Base-by-base conservation (phyloP, 2,329 filamentous ascomycete species). In the Stromatinia cepivora region DNA sequence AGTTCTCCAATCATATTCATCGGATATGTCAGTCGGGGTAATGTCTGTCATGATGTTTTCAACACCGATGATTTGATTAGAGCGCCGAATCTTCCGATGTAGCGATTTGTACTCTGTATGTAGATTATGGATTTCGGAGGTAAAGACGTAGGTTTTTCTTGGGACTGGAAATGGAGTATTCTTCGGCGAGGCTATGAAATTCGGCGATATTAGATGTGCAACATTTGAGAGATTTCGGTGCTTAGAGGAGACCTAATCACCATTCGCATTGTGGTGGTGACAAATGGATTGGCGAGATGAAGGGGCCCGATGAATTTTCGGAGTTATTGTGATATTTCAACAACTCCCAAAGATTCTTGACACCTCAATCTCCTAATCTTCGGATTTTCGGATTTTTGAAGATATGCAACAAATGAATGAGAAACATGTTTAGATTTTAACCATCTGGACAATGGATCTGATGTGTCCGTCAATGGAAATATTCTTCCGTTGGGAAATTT, bases 201-300 rank as follows among this genome's bases (percentile, higher is more conserved):
- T 48, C 59, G 59, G 45, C 22, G 42, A 62, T 50, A 36, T 36
- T 31, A 62, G 45, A 62, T 50, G 45, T 36, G 59, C 25, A 62
- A 58, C 54, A 58, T 25, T 42, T 39, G 54, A 58, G 22, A 42
- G 31, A 20, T 62, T 62, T 62, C 45, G 59, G 59, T 50, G 59
- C 9, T 62, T 62, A 17, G 39, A 42, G 39, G 6, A 42, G 39
- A 42, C 39, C 10, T n/a, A n/a, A 42, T 42, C 39, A 15, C 13
- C 39, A 15, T 42, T 42, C 1, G 6, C n/a, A 8, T n/a, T 17
- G 22, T 28, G 13, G 45, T n/a, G 31, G 31, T 39, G 54, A 22
- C 34, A 34, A 36, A 13, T 25, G 54, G 45, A 50, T 62, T 62
- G 59, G 28, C 59, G 59, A 62, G 59, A 56, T 62, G 59, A 62